A percentile compares a stretch with the other conserved stretches of the same genome.
phyloP scores from a whole-genome alignment of 2,329 filamentous ascomycete species.

The Penicillium sp. region DNA sequence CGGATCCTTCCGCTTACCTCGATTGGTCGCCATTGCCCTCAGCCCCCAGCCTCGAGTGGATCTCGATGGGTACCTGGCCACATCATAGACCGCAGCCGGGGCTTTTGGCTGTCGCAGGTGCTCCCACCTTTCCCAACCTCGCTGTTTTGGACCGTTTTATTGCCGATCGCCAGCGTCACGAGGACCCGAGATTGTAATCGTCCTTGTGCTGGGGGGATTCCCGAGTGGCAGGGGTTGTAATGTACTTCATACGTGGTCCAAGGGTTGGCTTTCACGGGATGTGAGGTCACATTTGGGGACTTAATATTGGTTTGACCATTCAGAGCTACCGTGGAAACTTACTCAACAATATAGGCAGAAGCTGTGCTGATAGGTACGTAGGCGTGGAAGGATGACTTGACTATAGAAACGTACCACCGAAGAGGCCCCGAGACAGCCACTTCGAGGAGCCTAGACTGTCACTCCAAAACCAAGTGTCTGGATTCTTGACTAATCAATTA shows the following conservation, averaged over 20 bases:
- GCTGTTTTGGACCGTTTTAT: constrained; percentile 8
- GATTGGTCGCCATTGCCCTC: constrained; percentile 3
- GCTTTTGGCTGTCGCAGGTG: background rate
- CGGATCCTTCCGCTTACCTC: constrained; percentile 17
- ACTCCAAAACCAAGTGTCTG: background rate
- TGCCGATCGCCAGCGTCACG: constrained; percentile 15
- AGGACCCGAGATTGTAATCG: constrained; percentile 6
- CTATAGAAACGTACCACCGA: background rate
- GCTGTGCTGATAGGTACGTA: background rate
- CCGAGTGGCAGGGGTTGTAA: background rate
- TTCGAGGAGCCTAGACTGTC: background rate
- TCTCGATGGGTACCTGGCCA: constrained; percentile 20
- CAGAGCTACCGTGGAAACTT: background rate
- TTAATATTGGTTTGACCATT: background rate
- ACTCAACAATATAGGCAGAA: background rate
- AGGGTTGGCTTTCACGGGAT: background rate
- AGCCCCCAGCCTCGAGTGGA: constrained; percentile 20
- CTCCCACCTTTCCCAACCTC: background rate
- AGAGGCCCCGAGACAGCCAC: background rate
- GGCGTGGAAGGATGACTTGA: background rate
- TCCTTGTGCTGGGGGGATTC: constrained; percentile 1
- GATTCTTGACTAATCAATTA: background rate
- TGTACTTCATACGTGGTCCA: background rate
- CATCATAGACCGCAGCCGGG: constrained; percentile 8
- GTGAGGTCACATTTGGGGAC: background rate